Evolutionary conservation across 2,329 filamentous ascomycete genomes (phyloP).

Genomic region (Lecanoromycetidae sp.): DNA sequence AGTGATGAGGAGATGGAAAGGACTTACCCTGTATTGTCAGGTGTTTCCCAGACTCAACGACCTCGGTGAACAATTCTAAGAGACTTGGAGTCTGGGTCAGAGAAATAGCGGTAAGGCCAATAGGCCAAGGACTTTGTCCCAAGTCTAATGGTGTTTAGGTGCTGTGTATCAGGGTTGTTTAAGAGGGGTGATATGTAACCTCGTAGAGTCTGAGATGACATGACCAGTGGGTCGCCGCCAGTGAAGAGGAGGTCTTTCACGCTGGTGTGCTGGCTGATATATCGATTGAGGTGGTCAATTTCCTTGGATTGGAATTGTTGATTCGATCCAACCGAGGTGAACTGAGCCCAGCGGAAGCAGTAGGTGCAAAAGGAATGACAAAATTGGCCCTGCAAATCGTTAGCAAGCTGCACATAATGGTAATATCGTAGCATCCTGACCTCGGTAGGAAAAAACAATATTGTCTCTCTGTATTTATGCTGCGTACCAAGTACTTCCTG

Average conservation of each 20-base stretch:
- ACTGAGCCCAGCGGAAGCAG: conserved; percentile 3
- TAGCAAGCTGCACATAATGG: neutral
- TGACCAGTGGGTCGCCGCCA: neutral
- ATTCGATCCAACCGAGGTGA: conserved; percentile 1
- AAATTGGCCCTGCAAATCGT: neutral
- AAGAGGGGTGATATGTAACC: neutral
- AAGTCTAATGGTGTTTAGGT: neutral
- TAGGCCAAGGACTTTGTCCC: conserved; percentile 1
- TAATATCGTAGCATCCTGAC: neutral
- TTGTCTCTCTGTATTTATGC: neutral
- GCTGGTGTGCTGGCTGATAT: neutral
- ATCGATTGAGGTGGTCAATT: neutral
- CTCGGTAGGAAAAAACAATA: conserved; percentile 1
- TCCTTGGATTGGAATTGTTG: conserved; percentile 1
- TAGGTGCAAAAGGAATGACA: conserved; percentile 4
- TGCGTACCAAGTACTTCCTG: neutral
- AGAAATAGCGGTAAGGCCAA: neutral
- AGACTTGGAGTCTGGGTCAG: neutral
- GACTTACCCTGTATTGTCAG: neutral
- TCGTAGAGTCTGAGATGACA: neutral
- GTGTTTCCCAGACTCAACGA: neutral
- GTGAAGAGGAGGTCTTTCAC: neutral
- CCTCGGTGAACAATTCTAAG: neutral
- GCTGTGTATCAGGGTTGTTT: neutral
- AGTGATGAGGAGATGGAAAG: too few relatives aligned